phyloP scores from a whole-genome alignment of 2,329 filamentous ascomycete genomes.

The Aspergillus sp. region DNA sequence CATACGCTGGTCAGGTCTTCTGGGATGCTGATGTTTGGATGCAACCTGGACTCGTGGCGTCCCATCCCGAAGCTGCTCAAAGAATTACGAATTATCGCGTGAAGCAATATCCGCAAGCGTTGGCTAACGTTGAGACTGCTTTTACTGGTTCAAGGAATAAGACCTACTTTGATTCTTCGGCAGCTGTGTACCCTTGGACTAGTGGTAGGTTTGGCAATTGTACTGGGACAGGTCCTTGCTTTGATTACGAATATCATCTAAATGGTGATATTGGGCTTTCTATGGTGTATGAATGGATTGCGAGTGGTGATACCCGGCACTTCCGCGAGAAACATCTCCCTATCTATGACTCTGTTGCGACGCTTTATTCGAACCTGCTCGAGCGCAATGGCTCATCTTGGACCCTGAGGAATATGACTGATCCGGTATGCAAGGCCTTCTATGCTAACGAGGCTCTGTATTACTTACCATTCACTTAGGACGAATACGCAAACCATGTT shows the following conservation, averaged over 20 bases:
- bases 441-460: background rate
- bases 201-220: slow-evolving; percentile 60
- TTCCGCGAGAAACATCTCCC: slow-evolving; percentile 53
- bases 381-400: slow-evolving; percentile 50
- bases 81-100: slow-evolving; percentile 58
- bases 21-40: slow-evolving; percentile 63
- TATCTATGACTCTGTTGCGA: slow-evolving; percentile 56
- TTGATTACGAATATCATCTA: slow-evolving; percentile 64
- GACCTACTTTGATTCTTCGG: slow-evolving; percentile 48
- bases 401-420: slow-evolving; percentile 57
- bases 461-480: slow-evolving; percentile 24
- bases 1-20: slow-evolving; percentile 58
- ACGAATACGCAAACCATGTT: slow-evolving; percentile 60
- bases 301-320: slow-evolving; percentile 50
- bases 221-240: slow-evolving; percentile 56
- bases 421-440: slow-evolving; percentile 47
- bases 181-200: slow-evolving; percentile 61
- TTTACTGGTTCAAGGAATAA: slow-evolving; percentile 53
- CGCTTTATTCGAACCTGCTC: slow-evolving; percentile 53
- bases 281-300: slow-evolving; percentile 53
- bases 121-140: slow-evolving; percentile 49
- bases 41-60: slow-evolving; percentile 57
- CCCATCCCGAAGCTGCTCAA: slow-evolving; percentile 54
- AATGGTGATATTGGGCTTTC: slow-evolving; percentile 61
- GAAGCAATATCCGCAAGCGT: slow-evolving; percentile 51